A percentile compares a stretch with the other conserved stretches of the same genome.
Evolutionary conservation across 371 early-diverging fungal genomes (phyloP).

Genomic region (Mucor racemosus): DNA sequence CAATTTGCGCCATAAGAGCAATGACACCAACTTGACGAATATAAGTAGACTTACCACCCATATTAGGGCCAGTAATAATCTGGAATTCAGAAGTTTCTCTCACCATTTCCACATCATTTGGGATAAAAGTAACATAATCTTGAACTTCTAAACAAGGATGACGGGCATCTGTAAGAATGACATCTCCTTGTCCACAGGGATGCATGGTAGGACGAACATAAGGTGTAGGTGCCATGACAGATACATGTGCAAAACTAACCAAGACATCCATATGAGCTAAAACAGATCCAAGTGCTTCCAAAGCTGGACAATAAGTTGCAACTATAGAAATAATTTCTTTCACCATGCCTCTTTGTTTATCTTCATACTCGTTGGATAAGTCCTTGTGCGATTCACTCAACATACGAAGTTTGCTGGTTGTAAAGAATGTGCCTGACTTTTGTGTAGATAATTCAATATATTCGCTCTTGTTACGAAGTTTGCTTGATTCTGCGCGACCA

Average conservation of each 20-base stretch:
- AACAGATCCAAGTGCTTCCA: conserved; percentile 77
- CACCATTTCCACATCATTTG: conserved; percentile 85
- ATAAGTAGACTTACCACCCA: conserved; percentile 97
- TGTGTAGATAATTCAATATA: conserved; percentile 90
- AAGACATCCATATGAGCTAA: conserved; percentile 90
- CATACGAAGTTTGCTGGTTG: conserved; percentile 70
- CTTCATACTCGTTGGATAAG: conserved; percentile 62
- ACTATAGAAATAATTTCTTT: conserved; percentile 86
- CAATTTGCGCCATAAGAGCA: conserved; percentile 96
- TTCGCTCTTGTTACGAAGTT: conserved; percentile 61
- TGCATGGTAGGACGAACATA: conserved; percentile 82
- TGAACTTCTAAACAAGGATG: conserved; percentile 97
- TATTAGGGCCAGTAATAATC: conserved; percentile 96
- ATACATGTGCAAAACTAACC: conserved; percentile 87
- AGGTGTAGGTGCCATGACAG: conserved; percentile 82
- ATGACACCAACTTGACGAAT: conserved; percentile 95
- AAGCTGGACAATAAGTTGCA: conserved; percentile 80
- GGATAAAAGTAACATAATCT: conserved; percentile 90
- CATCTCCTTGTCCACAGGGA: conserved; percentile 62
- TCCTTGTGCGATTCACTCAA: conserved; percentile 61
- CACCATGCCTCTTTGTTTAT: conserved; percentile 74
- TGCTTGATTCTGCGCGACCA: conserved; percentile 51
- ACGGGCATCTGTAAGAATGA: conserved; percentile 72
- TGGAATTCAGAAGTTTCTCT: conserved; percentile 69
- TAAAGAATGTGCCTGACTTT: conserved; percentile 89